Percentiles rank a stretch among this genome's conserved stretches.
These are phyloP conservation scores for Cystobasidiopsis lactophilus DNA, from an alignment of 768 basidiomycete species.

Conservation along the genomic window DNA sequence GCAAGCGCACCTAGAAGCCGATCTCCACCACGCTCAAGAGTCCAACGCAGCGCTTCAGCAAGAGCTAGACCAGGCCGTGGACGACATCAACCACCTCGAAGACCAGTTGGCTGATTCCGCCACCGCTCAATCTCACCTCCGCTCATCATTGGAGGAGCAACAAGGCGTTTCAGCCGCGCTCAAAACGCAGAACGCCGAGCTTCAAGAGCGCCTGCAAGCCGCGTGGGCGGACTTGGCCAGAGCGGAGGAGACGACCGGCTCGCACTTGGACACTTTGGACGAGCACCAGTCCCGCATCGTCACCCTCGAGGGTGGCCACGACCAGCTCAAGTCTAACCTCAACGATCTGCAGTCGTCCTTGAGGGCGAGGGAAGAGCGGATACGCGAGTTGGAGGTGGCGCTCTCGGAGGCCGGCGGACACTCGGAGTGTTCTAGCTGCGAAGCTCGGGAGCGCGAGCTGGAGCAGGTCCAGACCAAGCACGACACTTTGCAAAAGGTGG, in stretches of 20 bases:
- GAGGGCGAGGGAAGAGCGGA: background rate
- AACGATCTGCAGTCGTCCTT: background rate
- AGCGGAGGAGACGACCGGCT: background rate
- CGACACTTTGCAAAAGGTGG: conserved; percentile 4
- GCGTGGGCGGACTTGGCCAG: background rate
- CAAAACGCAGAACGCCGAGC: background rate
- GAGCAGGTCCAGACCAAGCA: background rate
- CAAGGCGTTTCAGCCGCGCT: background rate
- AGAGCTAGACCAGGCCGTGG: background rate
- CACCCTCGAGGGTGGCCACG: background rate
- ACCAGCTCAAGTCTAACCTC: background rate
- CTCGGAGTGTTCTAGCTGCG: background rate
- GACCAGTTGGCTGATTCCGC: background rate
- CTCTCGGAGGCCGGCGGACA: background rate
- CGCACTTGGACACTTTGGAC: background rate
- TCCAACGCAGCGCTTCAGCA: background rate
- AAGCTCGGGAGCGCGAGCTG: background rate
- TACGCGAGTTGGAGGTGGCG: background rate
- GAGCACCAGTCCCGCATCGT: background rate
- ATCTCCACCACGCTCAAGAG: background rate
- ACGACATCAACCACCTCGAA: background rate
- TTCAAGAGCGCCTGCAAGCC: background rate
- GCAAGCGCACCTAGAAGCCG: background rate
- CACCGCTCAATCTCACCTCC: background rate
- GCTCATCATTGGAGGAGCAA: background rate